Percentiles rank a stretch among this genome's conserved stretches.
Conservation (phyloP, 2,329 filamentous ascomycete genomes). For the Pleomassaria siparia region DNA sequence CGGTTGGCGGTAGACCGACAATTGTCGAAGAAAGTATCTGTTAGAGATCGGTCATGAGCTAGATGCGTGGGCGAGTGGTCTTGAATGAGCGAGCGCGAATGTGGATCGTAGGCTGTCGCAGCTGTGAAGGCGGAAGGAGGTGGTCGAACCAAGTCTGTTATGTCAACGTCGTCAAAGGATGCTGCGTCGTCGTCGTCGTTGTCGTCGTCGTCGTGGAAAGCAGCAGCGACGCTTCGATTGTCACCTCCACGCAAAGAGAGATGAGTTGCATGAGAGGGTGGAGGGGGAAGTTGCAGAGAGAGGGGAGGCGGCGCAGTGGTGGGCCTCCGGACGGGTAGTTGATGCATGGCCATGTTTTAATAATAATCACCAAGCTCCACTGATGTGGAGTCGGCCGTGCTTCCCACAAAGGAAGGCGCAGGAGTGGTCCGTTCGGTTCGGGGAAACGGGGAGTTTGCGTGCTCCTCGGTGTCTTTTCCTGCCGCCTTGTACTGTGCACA, state of each 20-base stretch:
- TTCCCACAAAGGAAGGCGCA: conserved; percentile 1
- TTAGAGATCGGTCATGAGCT: conserved; percentile 38
- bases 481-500: conserved; percentile 16
- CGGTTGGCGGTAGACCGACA: conserved; percentile 37
- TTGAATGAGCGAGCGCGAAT: conserved; percentile 29
- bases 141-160: conserved; percentile 30
- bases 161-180: conserved; percentile 38
- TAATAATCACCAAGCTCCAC: conserved; percentile 9
- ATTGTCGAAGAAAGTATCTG: conserved; percentile 41
- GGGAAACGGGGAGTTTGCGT: conserved; percentile 22
- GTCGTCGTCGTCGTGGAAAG: too few relatives aligned
- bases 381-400: conserved; percentile 16
- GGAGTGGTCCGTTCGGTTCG: conserved; percentile 17
- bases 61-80: conserved; percentile 23
- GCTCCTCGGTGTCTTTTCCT: conserved; percentile 17
- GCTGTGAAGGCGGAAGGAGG: conserved; percentile 38
- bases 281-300: conserved; percentile 24
- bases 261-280: conserved; percentile 33
- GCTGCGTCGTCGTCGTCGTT: conserved; percentile 17
- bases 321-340: conserved; percentile 25
- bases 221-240: conserved; percentile 27
- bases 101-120: conserved; percentile 38
- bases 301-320: conserved; percentile 17
- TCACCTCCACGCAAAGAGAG: conserved; percentile 29
- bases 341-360: conserved; percentile 13